Percentiles rank a stretch among this genome's conserved stretches.
Conservation (phyloP, 495 filamentous ascomycete genomes). For the Hypoxylon fuscum region DNA sequence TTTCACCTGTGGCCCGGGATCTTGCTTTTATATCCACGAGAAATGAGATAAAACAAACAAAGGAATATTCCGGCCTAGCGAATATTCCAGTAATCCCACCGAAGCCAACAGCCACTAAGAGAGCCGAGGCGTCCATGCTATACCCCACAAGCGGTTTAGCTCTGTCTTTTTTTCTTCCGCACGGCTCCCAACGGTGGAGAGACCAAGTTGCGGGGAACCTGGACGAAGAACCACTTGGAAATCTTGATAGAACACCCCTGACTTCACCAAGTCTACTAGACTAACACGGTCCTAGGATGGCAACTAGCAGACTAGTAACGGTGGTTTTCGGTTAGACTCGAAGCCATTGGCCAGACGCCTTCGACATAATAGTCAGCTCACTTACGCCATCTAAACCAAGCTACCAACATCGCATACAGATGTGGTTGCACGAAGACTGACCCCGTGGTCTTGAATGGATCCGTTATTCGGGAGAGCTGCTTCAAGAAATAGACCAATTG, state of each 20-base stretch:
- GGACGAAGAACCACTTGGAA: conserved; percentile 33
- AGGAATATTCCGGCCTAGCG: conserved; percentile 20
- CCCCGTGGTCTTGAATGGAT: conserved; percentile 16
- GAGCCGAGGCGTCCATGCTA: conserved; percentile 30
- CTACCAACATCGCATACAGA: neutral
- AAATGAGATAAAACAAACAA: conserved; percentile 12
- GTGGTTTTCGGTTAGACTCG: no score
- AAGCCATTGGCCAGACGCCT: conserved; percentile 23
- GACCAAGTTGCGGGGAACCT: conserved; percentile 38
- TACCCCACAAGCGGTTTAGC: conserved; percentile 35
- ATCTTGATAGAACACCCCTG: neutral
- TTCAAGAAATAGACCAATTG: conserved; percentile 24
- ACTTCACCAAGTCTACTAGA: no score
- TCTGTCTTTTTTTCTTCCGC: conserved; percentile 13
- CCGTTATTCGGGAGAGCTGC: conserved; percentile 19
- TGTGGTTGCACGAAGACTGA: conserved; percentile 2
- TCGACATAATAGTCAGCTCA: conserved; percentile 32
- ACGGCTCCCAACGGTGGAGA: conserved; percentile 14
- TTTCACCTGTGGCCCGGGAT: neutral
- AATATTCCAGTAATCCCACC: no score
- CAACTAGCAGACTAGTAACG: no score
- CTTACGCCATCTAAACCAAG: neutral
- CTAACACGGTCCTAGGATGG: no score
- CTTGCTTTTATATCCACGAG: neutral
- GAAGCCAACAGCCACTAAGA: neutral